A percentile compares a stretch with the other conserved stretches of the same genome.
These are phyloP conservation scores for Lactarius hatsudake DNA, from an alignment of 768 basidiomycete species.

Conservation along the genomic window DNA sequence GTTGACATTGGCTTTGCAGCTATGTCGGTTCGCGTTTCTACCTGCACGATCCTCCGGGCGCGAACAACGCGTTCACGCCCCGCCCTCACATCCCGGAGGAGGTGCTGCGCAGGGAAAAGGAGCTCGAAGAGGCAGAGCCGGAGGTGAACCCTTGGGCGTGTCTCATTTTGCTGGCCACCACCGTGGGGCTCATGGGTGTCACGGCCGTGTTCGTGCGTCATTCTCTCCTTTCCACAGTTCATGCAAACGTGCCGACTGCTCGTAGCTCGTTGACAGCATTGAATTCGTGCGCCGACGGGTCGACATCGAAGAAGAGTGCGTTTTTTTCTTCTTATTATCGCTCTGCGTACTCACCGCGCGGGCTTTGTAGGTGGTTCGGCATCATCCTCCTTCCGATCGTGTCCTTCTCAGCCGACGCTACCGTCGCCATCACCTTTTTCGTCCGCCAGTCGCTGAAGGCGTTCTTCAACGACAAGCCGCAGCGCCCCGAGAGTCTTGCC, in stretches of 20 bases:
- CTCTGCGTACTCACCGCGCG: not conserved
- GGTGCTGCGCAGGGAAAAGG: slow-evolving; percentile 35
- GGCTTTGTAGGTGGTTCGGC: slow-evolving; percentile 59
- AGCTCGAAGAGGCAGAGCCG: slow-evolving; percentile 47
- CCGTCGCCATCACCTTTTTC: slow-evolving; percentile 58
- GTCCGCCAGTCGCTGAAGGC: slow-evolving; percentile 43
- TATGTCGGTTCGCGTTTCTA: slow-evolving; percentile 68
- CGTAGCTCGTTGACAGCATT: slow-evolving; percentile 62
- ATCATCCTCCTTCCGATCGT: slow-evolving; percentile 68
- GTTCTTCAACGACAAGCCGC: slow-evolving; percentile 38
- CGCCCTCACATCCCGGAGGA: slow-evolving; percentile 41
- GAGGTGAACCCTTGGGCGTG: slow-evolving; percentile 64
- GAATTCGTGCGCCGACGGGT: slow-evolving; percentile 47
- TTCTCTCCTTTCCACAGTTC: not conserved
- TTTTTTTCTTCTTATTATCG: not conserved
- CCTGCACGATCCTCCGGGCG: slow-evolving; percentile 67
- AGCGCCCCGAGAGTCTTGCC: slow-evolving; percentile 55
- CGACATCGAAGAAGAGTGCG: slow-evolving; percentile 53
- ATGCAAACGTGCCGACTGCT: not conserved
- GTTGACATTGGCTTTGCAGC: slow-evolving; percentile 33
- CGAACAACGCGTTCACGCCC: slow-evolving; percentile 43
- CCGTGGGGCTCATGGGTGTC: slow-evolving; percentile 59
- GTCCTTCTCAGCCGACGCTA: slow-evolving; percentile 70
- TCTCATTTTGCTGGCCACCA: slow-evolving; percentile 48
- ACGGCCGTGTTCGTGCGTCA: slow-evolving; percentile 67